phyloP scores from a whole-genome alignment of 176 grass and related monocot genomes.

The Phoenix dactylifera region DNA sequence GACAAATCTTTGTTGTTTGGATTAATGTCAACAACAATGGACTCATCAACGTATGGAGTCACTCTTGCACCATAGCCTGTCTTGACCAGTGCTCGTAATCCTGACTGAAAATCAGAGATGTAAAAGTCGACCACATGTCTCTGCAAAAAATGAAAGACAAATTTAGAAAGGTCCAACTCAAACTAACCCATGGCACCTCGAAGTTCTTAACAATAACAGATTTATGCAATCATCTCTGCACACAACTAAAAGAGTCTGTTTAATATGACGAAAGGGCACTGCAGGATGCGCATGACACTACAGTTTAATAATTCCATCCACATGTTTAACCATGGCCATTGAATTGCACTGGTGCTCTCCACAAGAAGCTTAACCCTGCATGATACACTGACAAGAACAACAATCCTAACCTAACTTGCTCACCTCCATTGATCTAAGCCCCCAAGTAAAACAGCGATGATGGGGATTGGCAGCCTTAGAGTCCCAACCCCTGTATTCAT shows the following conservation, averaged over 20 bases:
- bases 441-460: constrained; percentile 18
- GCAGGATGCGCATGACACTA: too few species aligned
- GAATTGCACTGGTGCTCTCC: too few species aligned
- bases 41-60: constrained; percentile 11
- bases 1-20: constrained; percentile 7
- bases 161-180: neutral
- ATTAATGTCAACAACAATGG: constrained; percentile 2
- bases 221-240: too few species aligned
- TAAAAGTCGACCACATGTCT: constrained; percentile 8
- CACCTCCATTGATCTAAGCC: constrained; percentile 15
- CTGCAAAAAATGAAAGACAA: neutral
- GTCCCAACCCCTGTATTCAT: constrained; percentile 15
- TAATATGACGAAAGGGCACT: too few species aligned
- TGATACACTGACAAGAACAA: too few species aligned
- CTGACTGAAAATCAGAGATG: constrained; percentile 17
- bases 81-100: constrained; percentile 9
- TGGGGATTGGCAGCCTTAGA: constrained; percentile 14
- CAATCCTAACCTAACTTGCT: neutral
- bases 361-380: too few species aligned
- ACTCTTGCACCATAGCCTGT: constrained; percentile 8
- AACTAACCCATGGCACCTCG: too few species aligned
- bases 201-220: too few species aligned
- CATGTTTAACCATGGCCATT: too few species aligned
- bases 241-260: too few species aligned
- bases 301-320: too few species aligned